These are phyloP conservation scores for Pyrenochaeta sp. DNA, from an alignment of 2,329 filamentous ascomycete genomes.

Conservation along the genomic window DNA sequence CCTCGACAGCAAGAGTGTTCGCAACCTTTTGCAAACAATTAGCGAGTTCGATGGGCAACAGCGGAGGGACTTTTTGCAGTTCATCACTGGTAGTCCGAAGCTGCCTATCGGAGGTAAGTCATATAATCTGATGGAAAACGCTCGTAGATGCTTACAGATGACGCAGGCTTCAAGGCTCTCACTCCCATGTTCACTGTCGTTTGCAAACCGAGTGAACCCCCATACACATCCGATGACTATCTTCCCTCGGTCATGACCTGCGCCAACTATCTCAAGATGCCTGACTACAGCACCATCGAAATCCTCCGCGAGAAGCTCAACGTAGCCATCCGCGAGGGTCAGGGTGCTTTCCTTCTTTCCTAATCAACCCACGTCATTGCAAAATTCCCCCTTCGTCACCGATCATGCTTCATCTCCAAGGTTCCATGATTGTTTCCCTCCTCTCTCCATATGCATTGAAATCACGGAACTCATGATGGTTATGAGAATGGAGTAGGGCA, in stretches of 20 bases:
- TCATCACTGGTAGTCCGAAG: slow-evolving; percentile 97
- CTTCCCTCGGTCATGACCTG: slow-evolving; percentile 99
- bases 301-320: slow-evolving; percentile 79
- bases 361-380: slow-evolving; percentile 53
- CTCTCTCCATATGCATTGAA: not conserved
- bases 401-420: not conserved
- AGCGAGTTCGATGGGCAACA: slow-evolving; percentile 78
- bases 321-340: slow-evolving; percentile 90
- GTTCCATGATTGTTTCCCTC: not conserved
- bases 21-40: slow-evolving; percentile 93
- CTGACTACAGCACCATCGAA: slow-evolving; percentile 84
- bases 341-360: slow-evolving; percentile 96
- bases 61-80: slow-evolving; percentile 93
- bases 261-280: slow-evolving; percentile 97
- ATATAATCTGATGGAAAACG: too few relatives aligned
- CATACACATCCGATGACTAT: slow-evolving; percentile 94
- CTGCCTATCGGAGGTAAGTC: slow-evolving; percentile 91
- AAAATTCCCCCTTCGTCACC: not conserved
- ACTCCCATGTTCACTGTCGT: slow-evolving; percentile 99
- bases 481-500: not conserved
- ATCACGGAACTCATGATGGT: not conserved
- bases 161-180: slow-evolving; percentile 88
- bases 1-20: slow-evolving; percentile 95
- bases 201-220: slow-evolving; percentile 96
- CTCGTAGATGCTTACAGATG: slow-evolving; percentile 11